Percentiles rank a stretch among this genome's conserved stretches.
These are phyloP conservation scores for Pythium folliculosum DNA, from an alignment of 352 stramenopile genomes.

Conservation along the genomic window DNA sequence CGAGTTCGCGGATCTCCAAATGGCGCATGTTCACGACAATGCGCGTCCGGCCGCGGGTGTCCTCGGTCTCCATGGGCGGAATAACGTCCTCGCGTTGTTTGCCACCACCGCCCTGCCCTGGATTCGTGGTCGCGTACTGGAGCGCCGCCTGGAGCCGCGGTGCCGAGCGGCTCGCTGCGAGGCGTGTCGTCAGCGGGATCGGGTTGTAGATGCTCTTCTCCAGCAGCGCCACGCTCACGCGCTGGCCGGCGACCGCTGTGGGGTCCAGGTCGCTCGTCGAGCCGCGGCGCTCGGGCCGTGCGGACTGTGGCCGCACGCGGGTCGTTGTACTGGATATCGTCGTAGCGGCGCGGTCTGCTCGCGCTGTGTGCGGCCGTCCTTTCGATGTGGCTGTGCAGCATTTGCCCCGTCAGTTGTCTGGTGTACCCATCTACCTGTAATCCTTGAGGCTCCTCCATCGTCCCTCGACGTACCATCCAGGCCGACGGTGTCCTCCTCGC, in stretches of 20 bases:
- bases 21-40: slow-evolving; percentile 32
- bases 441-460: too few species aligned
- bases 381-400: not conserved
- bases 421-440: not conserved
- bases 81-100: not conserved
- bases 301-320: slow-evolving; percentile 43
- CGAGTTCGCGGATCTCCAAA: slow-evolving; percentile 15
- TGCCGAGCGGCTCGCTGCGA: slow-evolving; percentile 32
- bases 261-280: not conserved
- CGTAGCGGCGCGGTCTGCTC: too few species aligned
- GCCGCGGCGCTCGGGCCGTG: slow-evolving; percentile 34
- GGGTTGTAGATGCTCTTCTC: slow-evolving; percentile 41
- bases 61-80: not conserved
- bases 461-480: not conserved
- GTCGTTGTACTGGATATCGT: not conserved
- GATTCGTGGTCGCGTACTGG: not conserved
- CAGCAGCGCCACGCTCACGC: slow-evolving; percentile 37
- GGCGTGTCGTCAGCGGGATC: slow-evolving; percentile 15
- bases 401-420: too few species aligned
- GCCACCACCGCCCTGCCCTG: not conserved
- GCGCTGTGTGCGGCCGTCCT: slow-evolving; percentile 5
- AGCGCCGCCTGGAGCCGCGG: slow-evolving; percentile 13
- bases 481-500: too few species aligned
- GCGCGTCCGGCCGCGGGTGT: slow-evolving; percentile 1
- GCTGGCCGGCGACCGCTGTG: slow-evolving; percentile 18